Base-by-base conservation (phyloP, 768 basidiomycete genomes). In the Rhizopogon salebrosus region DNA sequence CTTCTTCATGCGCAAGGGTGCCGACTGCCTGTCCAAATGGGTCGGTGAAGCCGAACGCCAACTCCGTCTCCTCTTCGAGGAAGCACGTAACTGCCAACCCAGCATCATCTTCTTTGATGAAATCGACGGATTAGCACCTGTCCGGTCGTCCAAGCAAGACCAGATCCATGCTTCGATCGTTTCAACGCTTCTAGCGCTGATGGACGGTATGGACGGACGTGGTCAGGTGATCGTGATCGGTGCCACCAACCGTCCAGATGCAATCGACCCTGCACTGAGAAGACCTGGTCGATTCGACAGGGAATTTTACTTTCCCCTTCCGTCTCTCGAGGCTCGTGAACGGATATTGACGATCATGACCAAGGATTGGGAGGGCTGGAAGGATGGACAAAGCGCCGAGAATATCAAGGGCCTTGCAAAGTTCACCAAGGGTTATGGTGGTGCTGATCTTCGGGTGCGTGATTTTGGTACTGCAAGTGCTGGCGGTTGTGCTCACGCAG, bases 1-100 rank as follows among this genome's bases (percentile, higher is more conserved):
- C 2, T 99, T 99, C 76, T 99, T 95, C 78, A 98, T 99, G 97
- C 87, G 97, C 45, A 99, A 99, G 72, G 97, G 97, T 18, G 97
- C 97, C 31, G 97, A 99, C 69, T 92, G 90, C 59, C 77, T 98
- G 26, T 95, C 93, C 6, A 99, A 99, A 73, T 99, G 95, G 95
- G 97, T 99, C 11, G 97, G 97, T 49, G 97, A 99, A 72, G 95
- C 97, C 5, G 97, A 98, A 65, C 84, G 97, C 2, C 95, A 98
- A 66, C 78, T 99, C 3, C 84, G 97, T 1, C 78, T 98, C 37
- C 77, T 98, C 13, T 99, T 99, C 66, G 95, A 98, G 58, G 95
- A 98, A 74, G 97, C 97, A 1, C 81, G 85, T 45, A 84, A 86
- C 49, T 88, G 83, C 48, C 95, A 98, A 62, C 95, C 97, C 0